Base-by-base conservation (phyloP, 345 rosid genomes). In the Aegle marmelos region DNA sequence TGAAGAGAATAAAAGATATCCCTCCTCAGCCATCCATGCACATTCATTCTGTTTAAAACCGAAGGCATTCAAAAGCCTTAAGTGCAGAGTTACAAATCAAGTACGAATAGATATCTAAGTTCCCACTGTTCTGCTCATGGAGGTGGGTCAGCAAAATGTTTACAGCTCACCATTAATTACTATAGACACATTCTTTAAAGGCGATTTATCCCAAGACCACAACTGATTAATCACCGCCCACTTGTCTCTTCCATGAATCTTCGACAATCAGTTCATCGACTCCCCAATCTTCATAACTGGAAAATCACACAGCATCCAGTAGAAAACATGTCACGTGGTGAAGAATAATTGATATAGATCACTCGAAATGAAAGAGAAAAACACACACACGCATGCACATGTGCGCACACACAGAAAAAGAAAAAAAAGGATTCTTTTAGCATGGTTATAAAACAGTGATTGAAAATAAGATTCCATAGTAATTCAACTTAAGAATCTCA, bases 221-320 rank as follows among this genome's bases (percentile, higher is more conserved):
- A 27, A 53, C 25, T 2, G 63, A 75, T 88, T 86, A 92, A 79
- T 88, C 93, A 9, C 99, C 97, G 30, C 99, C 97, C 3, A 93
- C 97, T 82, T 95, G 99, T 79, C 97, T 88, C 88, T 93, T 93
- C 98, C 98, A 95, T 0, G 97, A 93, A 84, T 93, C 98, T 80
- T 95, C 98, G 62, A 92, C 96, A 25, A 95, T 92, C 87, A 95
- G 68, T 67, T 95, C 98, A 81, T 92, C 94, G 10, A 90, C 99
- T 77, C 93, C 97, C 94, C 97, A 91, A 56, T 92, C 94, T 78
- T 92, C 94, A 8, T 86, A 92, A 86, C 97, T 92, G 83, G 70
- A 41, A 74, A 69, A 77, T 72, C 24, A 48, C 53, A 68, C 30
- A 30, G 24, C 54, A 13, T 66, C 73, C 21, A 67, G 22, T 0